Conservation (phyloP, 78 protist genomes). For the slime mould (Dictyostelium discoideum) region DNA sequence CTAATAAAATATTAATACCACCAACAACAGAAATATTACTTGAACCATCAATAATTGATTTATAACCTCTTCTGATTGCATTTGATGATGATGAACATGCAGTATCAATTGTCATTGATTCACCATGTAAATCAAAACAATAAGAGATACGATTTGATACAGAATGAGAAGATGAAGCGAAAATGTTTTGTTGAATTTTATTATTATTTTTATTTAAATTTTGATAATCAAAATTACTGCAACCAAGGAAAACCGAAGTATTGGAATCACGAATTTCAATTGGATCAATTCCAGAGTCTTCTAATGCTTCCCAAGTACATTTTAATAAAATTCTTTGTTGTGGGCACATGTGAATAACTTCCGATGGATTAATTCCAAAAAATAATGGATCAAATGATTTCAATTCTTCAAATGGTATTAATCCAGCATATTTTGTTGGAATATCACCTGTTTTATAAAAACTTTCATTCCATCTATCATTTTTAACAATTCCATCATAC, state of each 20-base stretch:
- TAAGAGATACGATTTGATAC: conserved; percentile 31
- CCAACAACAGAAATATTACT: background rate
- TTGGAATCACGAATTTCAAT: background rate
- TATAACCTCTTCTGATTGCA: background rate
- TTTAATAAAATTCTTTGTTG: conserved; percentile 23
- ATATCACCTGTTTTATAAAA: too few species aligned
- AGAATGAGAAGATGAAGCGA: background rate
- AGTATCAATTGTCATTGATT: conserved; percentile 32
- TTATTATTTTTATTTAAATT: too few species aligned
- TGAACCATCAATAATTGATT: conserved; percentile 28
- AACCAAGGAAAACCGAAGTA: conserved; percentile 43
- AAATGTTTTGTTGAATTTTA: too few species aligned
- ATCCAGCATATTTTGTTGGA: background rate
- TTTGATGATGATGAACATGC: conserved; percentile 35
- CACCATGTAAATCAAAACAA: conserved; percentile 49
- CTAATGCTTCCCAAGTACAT: conserved; percentile 36
- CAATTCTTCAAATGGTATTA: conserved; percentile 10
- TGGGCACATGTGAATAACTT: background rate
- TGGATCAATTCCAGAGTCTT: background rate
- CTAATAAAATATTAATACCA: too few species aligned
- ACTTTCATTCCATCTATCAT: background rate
- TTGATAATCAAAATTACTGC: background rate
- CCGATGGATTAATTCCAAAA: background rate
- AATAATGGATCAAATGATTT: background rate
- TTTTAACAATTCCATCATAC: background rate